Base-by-base conservation (phyloP, 148 eudicot genomes). In the Drosera capensis region DNA sequence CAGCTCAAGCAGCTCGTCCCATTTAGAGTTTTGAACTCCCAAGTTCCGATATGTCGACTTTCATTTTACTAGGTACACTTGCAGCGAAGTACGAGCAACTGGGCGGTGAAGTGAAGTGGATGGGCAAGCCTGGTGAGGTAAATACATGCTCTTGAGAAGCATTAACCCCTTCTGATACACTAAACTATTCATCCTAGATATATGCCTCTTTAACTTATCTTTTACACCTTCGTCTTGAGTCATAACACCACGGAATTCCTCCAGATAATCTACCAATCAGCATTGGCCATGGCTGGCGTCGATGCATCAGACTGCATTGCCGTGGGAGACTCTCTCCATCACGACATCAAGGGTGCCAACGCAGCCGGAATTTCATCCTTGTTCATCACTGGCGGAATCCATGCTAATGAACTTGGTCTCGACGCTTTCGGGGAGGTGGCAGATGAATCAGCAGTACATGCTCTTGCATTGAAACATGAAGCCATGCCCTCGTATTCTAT, bases 101-200 rank as follows among this genome's bases (percentile, higher is more conserved):
- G 47, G 86, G 94, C 17, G 94, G 96, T 31, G 96, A 87, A 79
- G 96, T 87, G 51, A 87, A 79, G 62, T 87, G 94, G 90, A 82
- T 87, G 96, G 96, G 96, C 51, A 87, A 87, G 65, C 96, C 96
- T 37, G 88, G 68, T 43, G 62, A 86, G 96, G 84, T 86, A 58
- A 60, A 36, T 14, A 16, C 25, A 45, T 30, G 24, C 18, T 13
- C n/a, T 8, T 19, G n/a, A 2, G 17, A 31, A 48, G 7, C 11
- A 14, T 46, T 19, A 9, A 3, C n/a, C n/a, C n/a, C n/a, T n/a
- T n/a, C n/a, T 13, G 14, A 28, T 28, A 28, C 31, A 28, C 7
- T 28, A 11, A 0, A 28, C 11, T 28, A 11, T 5, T 28, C 7
- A 11, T 11, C 5, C 16, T 41, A 11, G 1, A 16, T 16, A 17